phyloP scores from a whole-genome alignment of 2,329 filamentous ascomycete species.

The Paecilomyces sp. region DNA sequence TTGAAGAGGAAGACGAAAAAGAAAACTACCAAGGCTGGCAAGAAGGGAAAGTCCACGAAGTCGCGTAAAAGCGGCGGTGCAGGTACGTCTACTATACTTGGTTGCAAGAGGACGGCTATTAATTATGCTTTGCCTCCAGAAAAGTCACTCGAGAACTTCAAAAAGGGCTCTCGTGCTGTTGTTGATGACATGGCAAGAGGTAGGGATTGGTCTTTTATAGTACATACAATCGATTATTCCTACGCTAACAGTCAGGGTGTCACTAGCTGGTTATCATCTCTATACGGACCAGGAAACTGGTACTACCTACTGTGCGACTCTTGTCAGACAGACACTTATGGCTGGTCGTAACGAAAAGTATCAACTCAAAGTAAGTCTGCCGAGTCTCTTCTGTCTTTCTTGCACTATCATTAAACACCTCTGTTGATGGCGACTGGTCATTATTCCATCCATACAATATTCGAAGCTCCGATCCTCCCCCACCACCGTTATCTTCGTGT shows the following conservation, averaged over 20 bases:
- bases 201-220: slow-evolving; percentile 4
- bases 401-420: slow-evolving; percentile 1
- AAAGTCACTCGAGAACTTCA: slow-evolving; percentile 8
- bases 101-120: background rate
- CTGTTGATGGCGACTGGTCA: background rate
- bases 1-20: slow-evolving; percentile 21
- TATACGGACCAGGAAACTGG: slow-evolving; percentile 53
- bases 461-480: slow-evolving; percentile 5
- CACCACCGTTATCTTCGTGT: slow-evolving; percentile 6
- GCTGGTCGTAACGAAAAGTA: slow-evolving; percentile 53
- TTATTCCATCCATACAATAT: slow-evolving; percentile 5
- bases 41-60: slow-evolving; percentile 1
- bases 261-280: slow-evolving; percentile 53
- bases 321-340: slow-evolving; percentile 47
- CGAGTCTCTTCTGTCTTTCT: background rate
- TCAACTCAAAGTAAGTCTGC: slow-evolving; percentile 48
- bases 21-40: slow-evolving; percentile 2
- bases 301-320: slow-evolving; percentile 57
- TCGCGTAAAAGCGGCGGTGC: background rate
- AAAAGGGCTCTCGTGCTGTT: slow-evolving; percentile 10
- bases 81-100: slow-evolving; percentile 1
- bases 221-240: background rate
- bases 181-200: slow-evolving; percentile 13
- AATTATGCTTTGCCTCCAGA: slow-evolving; percentile 8
- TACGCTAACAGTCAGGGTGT: background rate